Percentiles rank a stretch among this genome's conserved stretches.
phyloP scores from a whole-genome alignment of 768 basidiomycete genomes.

The Coprinellus micaceus region DNA sequence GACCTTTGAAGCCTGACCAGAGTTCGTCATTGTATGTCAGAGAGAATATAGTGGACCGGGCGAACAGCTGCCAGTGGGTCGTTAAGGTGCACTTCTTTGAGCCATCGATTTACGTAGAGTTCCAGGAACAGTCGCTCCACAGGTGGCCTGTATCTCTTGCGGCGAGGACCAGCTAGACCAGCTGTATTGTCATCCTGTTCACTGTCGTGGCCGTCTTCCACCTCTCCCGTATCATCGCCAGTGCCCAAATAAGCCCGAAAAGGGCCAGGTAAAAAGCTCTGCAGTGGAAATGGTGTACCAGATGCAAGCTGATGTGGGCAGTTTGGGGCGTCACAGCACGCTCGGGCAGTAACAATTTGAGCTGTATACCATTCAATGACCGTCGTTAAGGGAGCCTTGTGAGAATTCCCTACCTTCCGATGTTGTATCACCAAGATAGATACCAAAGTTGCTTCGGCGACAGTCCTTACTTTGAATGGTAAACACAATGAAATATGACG shows the following conservation, averaged over 20 bases:
- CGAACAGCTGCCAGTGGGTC: conserved; percentile 13
- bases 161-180: neutral
- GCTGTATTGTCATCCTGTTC: neutral
- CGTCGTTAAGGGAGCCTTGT: too few species aligned
- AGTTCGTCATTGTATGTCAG: neutral
- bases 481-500: conserved; percentile 6
- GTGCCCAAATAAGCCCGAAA: neutral
- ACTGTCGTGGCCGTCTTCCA: neutral
- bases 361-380: too few species aligned
- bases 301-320: too few species aligned
- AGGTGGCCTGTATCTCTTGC: neutral
- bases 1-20: conserved; percentile 10
- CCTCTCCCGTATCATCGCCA: neutral
- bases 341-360: too few species aligned
- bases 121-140: conserved; percentile 8
- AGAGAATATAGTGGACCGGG: conserved; percentile 19
- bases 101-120: conserved; percentile 15
- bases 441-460: neutral
- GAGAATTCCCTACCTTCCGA: neutral
- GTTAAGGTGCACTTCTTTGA: conserved; percentile 7
- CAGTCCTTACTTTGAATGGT: conserved; percentile 6
- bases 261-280: too few species aligned
- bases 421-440: conserved; percentile 2
- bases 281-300: too few species aligned
- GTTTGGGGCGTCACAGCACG: too few species aligned